Conservation (phyloP, 2,329 filamentous ascomycete genomes). For the Orbilia brochopaga region DNA sequence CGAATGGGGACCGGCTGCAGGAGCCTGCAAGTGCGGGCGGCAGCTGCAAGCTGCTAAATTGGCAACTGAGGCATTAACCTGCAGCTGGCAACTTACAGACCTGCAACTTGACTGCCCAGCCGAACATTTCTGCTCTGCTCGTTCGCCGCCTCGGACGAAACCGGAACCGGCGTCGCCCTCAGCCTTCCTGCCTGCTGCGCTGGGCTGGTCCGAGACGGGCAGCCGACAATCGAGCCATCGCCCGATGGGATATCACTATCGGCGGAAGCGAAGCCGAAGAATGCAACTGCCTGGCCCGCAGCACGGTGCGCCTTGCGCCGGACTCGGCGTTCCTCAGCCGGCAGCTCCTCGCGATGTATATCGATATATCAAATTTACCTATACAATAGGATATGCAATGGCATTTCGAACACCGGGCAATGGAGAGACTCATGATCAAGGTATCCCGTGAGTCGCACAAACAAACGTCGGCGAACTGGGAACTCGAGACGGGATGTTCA, state of each 20-base stretch:
- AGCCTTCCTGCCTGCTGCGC: too few relatives aligned
- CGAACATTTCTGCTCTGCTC: not conserved
- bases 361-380: too few relatives aligned
- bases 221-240: too few relatives aligned
- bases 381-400: too few relatives aligned
- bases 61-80: conserved; percentile 8
- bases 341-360: not conserved
- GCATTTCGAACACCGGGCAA: too few relatives aligned
- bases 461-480: too few relatives aligned
- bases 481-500: too few relatives aligned
- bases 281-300: not conserved
- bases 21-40: not conserved
- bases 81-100: not conserved
- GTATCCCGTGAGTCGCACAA: too few relatives aligned
- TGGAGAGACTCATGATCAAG: too few relatives aligned
- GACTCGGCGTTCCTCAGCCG: not conserved
- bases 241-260: too few relatives aligned
- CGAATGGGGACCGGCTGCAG: not conserved
- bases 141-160: conserved; percentile 43
- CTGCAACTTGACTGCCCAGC: not conserved
- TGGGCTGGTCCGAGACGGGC: conserved; percentile 6
- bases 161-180: conserved; percentile 34
- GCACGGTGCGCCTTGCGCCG: conserved; percentile 2
- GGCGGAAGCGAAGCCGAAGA: not conserved
- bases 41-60: not conserved